A percentile compares a stretch with the other conserved stretches of the same genome.
These are phyloP conservation scores for Rugonectria rugulosa DNA, from an alignment of 2,329 filamentous ascomycete genomes.

Conservation along the genomic window DNA sequence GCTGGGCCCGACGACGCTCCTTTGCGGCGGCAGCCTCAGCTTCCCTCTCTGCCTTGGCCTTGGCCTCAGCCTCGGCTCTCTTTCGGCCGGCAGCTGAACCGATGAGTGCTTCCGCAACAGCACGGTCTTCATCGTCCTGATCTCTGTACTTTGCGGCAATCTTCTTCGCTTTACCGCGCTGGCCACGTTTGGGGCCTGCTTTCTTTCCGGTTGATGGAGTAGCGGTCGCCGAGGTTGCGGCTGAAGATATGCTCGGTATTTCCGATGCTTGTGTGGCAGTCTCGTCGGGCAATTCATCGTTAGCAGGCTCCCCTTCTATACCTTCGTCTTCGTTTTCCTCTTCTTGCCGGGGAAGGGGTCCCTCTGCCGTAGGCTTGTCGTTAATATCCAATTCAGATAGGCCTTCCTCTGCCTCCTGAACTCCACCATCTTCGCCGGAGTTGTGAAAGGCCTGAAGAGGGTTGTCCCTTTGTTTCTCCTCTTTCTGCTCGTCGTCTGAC, in stretches of 20 bases:
- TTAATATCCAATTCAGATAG: conserved; percentile 35
- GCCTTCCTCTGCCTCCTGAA: conserved; percentile 36
- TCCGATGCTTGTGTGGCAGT: conserved; percentile 28
- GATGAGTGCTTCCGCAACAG: conserved; percentile 84
- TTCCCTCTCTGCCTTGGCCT: conserved; percentile 72
- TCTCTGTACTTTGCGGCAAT: conserved; percentile 88
- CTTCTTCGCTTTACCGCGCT: conserved; percentile 85
- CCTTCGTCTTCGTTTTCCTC: conserved; percentile 32
- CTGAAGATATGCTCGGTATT: conserved; percentile 23
- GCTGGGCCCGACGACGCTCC: conserved; percentile 80
- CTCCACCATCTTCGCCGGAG: conserved; percentile 38
- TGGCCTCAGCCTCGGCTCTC: conserved; percentile 72
- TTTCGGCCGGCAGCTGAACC: conserved; percentile 74
- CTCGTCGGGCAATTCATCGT: conserved; percentile 32
- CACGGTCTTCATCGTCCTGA: conserved; percentile 93
- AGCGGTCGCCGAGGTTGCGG: conserved; percentile 13
- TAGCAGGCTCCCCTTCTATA: conserved; percentile 32
- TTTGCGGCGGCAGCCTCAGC: conserved; percentile 73
- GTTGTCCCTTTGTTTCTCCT: conserved; percentile 45
- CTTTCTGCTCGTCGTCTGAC: conserved; percentile 43
- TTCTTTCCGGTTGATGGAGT: conserved; percentile 48
- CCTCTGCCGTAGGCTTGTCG: conserved; percentile 29
- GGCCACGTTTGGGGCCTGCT: conserved; percentile 68
- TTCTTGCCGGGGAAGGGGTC: conserved; percentile 43
- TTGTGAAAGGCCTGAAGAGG: conserved; percentile 45